Conservation (phyloP, 495 filamentous ascomycete genomes). For the Schizothecium vesticola region DNA sequence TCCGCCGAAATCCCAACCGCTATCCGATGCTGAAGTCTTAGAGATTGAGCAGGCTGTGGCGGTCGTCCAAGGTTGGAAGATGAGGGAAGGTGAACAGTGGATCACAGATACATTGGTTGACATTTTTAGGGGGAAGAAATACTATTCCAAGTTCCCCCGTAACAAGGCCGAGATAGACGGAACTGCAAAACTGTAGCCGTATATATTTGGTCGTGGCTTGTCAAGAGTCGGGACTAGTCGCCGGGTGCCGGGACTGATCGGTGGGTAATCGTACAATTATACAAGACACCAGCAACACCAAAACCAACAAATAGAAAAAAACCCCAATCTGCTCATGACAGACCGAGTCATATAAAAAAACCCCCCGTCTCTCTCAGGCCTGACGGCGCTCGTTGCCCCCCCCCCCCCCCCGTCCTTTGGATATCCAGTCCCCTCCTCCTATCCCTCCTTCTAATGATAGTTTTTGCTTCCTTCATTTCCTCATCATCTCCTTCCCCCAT, state of each 20-base stretch:
- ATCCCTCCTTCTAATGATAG: not conserved
- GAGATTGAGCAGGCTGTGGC: not conserved
- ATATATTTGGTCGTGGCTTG: too few relatives aligned
- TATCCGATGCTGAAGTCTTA: not conserved
- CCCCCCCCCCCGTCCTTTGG: too few relatives aligned
- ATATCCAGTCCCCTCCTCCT: not conserved
- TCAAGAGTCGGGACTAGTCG: too few relatives aligned
- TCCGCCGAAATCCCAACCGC: not conserved
- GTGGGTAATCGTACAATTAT: not conserved
- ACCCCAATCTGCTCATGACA: not conserved
- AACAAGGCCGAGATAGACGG: too few relatives aligned
- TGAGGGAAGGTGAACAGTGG: not conserved
- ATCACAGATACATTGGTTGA: not conserved
- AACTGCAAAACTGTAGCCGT: too few relatives aligned
- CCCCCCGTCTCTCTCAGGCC: too few relatives aligned
- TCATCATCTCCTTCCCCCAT: not conserved
- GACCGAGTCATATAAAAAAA: not conserved
- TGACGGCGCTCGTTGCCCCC: too few relatives aligned
- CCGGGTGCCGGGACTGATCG: not conserved
- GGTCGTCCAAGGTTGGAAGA: not conserved
- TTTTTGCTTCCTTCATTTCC: not conserved
- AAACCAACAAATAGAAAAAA: not conserved
- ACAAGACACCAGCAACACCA: not conserved
- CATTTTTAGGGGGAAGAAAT: not conserved
- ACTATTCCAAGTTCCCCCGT: too few relatives aligned